phyloP scores from a whole-genome alignment of 2,329 filamentous ascomycete species.

The Ceratocystiopsis brevicomis region DNA sequence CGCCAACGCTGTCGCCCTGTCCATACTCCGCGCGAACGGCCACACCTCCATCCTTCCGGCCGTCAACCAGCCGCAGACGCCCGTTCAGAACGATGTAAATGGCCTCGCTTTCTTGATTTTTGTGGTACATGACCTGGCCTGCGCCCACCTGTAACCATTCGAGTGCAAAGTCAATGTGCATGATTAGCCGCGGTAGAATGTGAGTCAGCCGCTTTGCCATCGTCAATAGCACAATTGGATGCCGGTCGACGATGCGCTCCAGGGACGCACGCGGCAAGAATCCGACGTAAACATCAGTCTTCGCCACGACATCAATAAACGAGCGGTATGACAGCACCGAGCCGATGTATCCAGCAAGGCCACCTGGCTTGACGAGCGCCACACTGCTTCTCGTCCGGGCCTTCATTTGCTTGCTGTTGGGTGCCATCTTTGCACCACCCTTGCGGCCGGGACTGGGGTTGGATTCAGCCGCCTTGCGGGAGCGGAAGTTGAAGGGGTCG shows the following conservation, averaged over 20 bases:
- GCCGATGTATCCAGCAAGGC: slow-evolving; percentile 82
- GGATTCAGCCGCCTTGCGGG: neutral
- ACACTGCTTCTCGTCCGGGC: slow-evolving; percentile 39
- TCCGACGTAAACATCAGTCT: slow-evolving; percentile 95
- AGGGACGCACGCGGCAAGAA: slow-evolving; percentile 73
- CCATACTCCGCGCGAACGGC: slow-evolving; percentile 82
- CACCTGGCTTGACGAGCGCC: slow-evolving; percentile 84
- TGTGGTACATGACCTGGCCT: slow-evolving; percentile 84
- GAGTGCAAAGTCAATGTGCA: slow-evolving; percentile 94
- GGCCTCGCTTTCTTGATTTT: slow-evolving; percentile 88
- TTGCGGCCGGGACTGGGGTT: too few relatives aligned
- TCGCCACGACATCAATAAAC: slow-evolving; percentile 90
- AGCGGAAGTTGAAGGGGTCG: neutral
- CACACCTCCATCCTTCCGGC: slow-evolving; percentile 63
- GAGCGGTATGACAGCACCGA: slow-evolving; percentile 89
- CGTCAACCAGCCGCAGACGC: slow-evolving; percentile 65
- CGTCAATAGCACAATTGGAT: slow-evolving; percentile 80
- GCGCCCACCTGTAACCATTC: slow-evolving; percentile 97
- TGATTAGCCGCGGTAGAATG: slow-evolving; percentile 68
- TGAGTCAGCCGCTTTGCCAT: slow-evolving; percentile 91
- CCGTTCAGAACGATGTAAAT: slow-evolving; percentile 97
- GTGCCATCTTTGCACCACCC: too few relatives aligned
- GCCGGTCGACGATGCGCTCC: slow-evolving; percentile 80
- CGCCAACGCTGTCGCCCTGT: slow-evolving; percentile 92
- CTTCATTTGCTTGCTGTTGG: slow-evolving; percentile 9